Evolutionary conservation across 768 basidiomycete species (phyloP), one percentile per base, ranked within the genome.

Genomic region (Mycena epipterygia): DNA sequence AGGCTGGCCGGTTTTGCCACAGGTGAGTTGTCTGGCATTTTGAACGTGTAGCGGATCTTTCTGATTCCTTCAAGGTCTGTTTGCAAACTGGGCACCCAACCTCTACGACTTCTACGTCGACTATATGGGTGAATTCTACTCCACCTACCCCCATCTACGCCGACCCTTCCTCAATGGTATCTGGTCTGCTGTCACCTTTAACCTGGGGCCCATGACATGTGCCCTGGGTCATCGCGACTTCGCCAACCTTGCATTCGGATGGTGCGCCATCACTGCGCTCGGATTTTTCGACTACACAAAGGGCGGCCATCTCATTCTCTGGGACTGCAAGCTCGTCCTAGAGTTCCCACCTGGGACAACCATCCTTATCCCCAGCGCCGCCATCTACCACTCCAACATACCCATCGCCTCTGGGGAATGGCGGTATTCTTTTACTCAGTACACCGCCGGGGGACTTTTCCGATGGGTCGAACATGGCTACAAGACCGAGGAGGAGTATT

Each of bases 1-100:
- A n/a, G 52, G 2, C 25, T 56, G 1, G 66, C 75, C 0, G 76
- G 77, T 21, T 35, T 55, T 0, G 70, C 74, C 0, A 74, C 79
- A 0, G 49, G 61, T 52, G 35, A 7, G 35, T 37, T 7, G 7
- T 37, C 35, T 14, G 35, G 7, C 35, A 7, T 14, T 14, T 37
- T 14, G n/a, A n/a, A n/a, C n/a, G n/a, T n/a, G n/a, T n/a, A n/a
- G n/a, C n/a, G n/a, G n/a, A n/a, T 37, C 35, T 14, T 14, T 14
- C 35, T 37, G 35, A 37, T 60, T 2, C 17, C 23, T 60, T 3
- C 19, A n/a, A 63, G 61, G 61, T 3, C 19, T 63, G 0, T 53
- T 63, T n/a, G 61, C 61, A 2, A 63, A 39, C 49, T 63, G 61
- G 60, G 46, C 61, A 0, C 48, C 48, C 0, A 49, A 62, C 8